These are phyloP conservation scores for Andrographis paniculata DNA, from an alignment of 305 asterid genomes.

Conservation along the genomic window DNA sequence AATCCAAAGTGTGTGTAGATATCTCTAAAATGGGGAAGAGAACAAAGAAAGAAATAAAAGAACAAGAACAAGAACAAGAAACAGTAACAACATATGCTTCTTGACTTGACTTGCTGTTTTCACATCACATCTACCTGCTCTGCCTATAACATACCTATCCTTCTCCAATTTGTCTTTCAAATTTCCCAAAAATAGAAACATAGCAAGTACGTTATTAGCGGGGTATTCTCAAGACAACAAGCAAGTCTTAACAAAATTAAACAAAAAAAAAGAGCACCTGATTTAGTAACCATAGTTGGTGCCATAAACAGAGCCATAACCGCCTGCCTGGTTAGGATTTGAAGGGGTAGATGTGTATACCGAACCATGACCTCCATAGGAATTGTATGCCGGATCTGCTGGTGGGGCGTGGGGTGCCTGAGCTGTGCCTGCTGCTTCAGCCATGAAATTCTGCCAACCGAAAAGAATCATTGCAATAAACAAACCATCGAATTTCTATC, in stretches of 20 bases:
- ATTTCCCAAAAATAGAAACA: constrained; percentile 14
- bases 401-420: constrained; percentile 50
- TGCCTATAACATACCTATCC: constrained; percentile 13
- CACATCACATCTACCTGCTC: background rate
- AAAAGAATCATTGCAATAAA: background rate
- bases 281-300: constrained; percentile 69
- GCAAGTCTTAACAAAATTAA: constrained; percentile 1
- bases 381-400: constrained; percentile 53
- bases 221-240: constrained; percentile 7
- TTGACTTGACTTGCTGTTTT: background rate
- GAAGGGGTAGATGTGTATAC: constrained; percentile 52
- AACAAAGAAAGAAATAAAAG: background rate
- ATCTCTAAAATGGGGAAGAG: too few relatives aligned
- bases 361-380: constrained; percentile 45
- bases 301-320: constrained; percentile 68
- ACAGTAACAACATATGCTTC: background rate
- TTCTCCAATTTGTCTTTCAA: constrained; percentile 2
- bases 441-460: constrained; percentile 31
- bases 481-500: too few relatives aligned
- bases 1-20: too few relatives aligned
- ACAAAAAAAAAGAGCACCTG: background rate
- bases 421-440: constrained; percentile 46
- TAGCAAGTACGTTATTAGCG: constrained; percentile 18
- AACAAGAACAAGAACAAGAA: background rate
- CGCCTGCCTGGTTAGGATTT: constrained; percentile 49